A percentile compares a stretch with the other conserved stretches of the same genome.
Evolutionary conservation across 805 yeast genomes (phyloP).

Genomic region (Priceomyces carsonii): DNA sequence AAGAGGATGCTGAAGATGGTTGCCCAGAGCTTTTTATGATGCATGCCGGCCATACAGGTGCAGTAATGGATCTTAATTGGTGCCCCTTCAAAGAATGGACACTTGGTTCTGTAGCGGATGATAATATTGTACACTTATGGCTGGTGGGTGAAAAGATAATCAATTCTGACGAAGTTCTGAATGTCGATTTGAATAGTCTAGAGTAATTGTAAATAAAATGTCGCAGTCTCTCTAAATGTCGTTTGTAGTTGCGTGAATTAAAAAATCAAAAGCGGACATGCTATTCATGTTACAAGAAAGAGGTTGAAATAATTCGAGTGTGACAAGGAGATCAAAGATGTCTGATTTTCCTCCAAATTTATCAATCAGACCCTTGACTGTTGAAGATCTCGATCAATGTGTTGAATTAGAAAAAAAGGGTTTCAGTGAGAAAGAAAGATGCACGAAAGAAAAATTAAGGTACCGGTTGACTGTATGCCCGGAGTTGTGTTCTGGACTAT

Average conservation of each 20-base stretch:
- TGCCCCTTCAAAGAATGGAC: constrained; percentile 77
- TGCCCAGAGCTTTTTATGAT: constrained; percentile 86
- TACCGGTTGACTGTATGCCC: constrained; percentile 84
- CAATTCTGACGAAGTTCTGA: constrained; percentile 15
- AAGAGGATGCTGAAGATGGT: constrained; percentile 89
- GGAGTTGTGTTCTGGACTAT: constrained; percentile 86
- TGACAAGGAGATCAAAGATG: constrained; percentile 29
- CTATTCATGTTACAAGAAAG: too few relatives aligned
- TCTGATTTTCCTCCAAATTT: constrained; percentile 48
- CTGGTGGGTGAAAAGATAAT: constrained; percentile 40
- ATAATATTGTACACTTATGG: constrained; percentile 63
- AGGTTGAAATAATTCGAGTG: too few relatives aligned
- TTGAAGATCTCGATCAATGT: constrained; percentile 69
- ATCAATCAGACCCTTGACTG: constrained; percentile 71
- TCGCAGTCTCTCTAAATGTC: too few relatives aligned
- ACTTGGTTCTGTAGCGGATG: constrained; percentile 63
- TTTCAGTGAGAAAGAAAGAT: constrained; percentile 65
- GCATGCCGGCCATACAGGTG: constrained; percentile 89
- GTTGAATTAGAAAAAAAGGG: constrained; percentile 63
- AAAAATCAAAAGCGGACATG: too few relatives aligned
- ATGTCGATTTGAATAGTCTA: constrained; percentile 18
- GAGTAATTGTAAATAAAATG: too few relatives aligned
- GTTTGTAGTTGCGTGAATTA: too few relatives aligned
- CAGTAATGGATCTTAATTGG: constrained; percentile 72
- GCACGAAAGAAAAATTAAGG: constrained; percentile 56